Evolutionary conservation across 2,329 filamentous ascomycete genomes (phyloP).

Genomic region (Orbilia blumenaviensis): DNA sequence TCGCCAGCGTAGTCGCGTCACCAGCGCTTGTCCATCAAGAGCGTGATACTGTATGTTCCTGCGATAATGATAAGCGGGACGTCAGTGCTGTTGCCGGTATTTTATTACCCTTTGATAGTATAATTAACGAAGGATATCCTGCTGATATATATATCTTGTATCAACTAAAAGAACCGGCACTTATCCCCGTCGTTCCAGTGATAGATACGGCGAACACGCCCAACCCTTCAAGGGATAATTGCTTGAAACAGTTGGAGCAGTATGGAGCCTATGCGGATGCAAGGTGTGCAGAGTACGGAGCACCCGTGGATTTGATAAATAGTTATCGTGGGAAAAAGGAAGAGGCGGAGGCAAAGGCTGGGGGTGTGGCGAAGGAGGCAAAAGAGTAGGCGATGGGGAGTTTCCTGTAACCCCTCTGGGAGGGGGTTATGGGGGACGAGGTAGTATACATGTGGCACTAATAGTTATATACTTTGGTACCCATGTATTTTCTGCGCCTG

Average conservation of each 20-base stretch:
- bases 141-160: background rate
- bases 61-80: background rate
- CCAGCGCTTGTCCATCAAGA: background rate
- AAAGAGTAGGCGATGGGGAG: background rate
- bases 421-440: no score
- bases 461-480: no score
- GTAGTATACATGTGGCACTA: no score
- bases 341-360: background rate
- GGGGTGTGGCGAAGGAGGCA: background rate
- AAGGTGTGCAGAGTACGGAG: background rate
- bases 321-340: background rate
- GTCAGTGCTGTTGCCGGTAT: background rate
- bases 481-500: no score
- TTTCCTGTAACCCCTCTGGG: no score
- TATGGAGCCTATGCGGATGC: slow-evolving; percentile 10
- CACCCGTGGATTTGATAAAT: slow-evolving; percentile 24
- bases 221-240: background rate
- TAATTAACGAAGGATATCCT: background rate
- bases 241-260: slow-evolving; percentile 10
- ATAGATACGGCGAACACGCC: background rate
- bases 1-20: background rate
- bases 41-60: background rate
- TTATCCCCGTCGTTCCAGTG: background rate
- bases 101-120: background rate
- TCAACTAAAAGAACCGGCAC: background rate